These are phyloP conservation scores for Lentinula guzmanii DNA, from an alignment of 768 basidiomycete species.

Conservation along the genomic window DNA sequence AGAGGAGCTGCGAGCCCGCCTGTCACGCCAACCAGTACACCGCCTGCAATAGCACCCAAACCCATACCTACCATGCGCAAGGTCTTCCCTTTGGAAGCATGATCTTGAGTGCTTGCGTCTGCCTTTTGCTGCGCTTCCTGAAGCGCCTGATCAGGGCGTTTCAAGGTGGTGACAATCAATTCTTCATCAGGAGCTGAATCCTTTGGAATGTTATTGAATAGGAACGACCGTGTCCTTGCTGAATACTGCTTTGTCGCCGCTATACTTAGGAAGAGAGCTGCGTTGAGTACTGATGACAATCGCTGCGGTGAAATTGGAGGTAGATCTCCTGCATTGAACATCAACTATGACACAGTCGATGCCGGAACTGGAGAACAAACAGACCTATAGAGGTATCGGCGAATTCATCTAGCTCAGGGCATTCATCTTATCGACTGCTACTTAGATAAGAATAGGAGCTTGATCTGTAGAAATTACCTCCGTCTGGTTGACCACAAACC, in stretches of 20 bases:
- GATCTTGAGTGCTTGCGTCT: slow-evolving; percentile 29
- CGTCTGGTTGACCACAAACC: slow-evolving; percentile 35
- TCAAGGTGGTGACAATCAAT: slow-evolving; percentile 37
- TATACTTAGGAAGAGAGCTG: slow-evolving; percentile 45
- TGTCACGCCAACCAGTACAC: slow-evolving; percentile 50
- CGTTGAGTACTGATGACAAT: slow-evolving; percentile 38
- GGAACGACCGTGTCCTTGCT: slow-evolving; percentile 42
- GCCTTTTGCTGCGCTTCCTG: slow-evolving; percentile 37
- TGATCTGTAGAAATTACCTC: slow-evolving; percentile 18
- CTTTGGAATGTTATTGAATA: slow-evolving; percentile 17
- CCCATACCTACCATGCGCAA: slow-evolving; percentile 44
- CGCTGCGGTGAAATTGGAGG: slow-evolving; percentile 29
- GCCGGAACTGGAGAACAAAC: background rate
- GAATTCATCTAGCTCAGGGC: slow-evolving; percentile 35
- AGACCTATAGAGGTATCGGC: slow-evolving; percentile 37
- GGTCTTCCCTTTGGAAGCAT: slow-evolving; percentile 34
- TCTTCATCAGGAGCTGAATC: slow-evolving; percentile 32
- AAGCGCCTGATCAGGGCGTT: slow-evolving; percentile 40
- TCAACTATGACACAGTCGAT: background rate
- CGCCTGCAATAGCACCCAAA: slow-evolving; percentile 47
- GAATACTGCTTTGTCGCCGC: slow-evolving; percentile 43
- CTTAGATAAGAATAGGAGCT: background rate
- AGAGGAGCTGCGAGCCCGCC: slow-evolving; percentile 55
- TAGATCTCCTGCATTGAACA: slow-evolving; percentile 18
- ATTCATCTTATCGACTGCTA: slow-evolving; percentile 21